Base-by-base conservation (phyloP, 2,329 filamentous ascomycete species). In the Colletotrichum lentis region DNA sequence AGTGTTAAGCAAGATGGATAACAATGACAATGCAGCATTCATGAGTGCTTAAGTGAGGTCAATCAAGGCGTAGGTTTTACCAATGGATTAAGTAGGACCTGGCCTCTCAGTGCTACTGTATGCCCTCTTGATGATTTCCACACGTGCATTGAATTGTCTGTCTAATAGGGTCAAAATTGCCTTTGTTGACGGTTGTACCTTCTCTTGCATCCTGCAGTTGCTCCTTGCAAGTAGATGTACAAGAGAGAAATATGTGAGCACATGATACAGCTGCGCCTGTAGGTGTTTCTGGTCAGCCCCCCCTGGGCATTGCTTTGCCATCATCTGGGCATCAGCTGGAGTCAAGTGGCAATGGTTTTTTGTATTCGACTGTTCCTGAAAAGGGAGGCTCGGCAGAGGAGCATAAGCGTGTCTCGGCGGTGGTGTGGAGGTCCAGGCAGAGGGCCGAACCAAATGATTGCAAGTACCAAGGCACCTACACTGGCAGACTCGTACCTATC, bases 361-460 rank as follows among this genome's bases (percentile, higher is more conserved):
- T 39, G 47, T 54, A 31, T 64, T 41, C 37, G 41, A 16, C 3
- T 31, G 62, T 59, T 60, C 59, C 53, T 63, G 59, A 35, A 49
- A 47, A 24, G 27, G 47, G 52, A 11, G 39, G 53, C 11, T 3
- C 39, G 20, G 27, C 50, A 24, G 27, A 59, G 22, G 35, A 31
- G 35, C 5, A 47, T 47, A 27, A 31, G 35, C 14, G 14, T 35
- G 39, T 37, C 60, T 67, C 64, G 64, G 60, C 49, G 27, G 20
- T 18, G 39, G 55, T 65, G 65, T 49, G 37, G n/a, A 35, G 11
- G 8, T 20, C 27, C 50, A 47, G 62, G 49, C 37, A 60, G 62
- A 62, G 65, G 65, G 55, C 65, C 65, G 55, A 60, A 60, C 54
- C 50, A 56, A 44, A 43, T n/a, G 46, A 54, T 27, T 35, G 53